Conservation (phyloP, 768 basidiomycete genomes). For the Tylopilus sp. region DNA sequence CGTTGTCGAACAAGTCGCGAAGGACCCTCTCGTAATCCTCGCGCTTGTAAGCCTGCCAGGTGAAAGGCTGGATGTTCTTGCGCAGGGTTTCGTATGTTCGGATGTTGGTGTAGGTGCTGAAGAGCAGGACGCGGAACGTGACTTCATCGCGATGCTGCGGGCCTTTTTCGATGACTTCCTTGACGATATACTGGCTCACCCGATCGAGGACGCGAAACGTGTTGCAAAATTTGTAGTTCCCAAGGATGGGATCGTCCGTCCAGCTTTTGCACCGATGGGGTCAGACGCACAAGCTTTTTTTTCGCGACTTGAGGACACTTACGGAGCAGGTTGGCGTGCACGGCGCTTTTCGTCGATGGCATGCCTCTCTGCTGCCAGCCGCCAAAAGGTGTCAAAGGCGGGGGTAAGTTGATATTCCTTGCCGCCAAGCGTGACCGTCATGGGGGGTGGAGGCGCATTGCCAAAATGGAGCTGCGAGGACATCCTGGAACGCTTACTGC, state of each 20-base stretch:
- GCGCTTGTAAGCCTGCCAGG: conserved; percentile 57
- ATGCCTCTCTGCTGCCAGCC: conserved; percentile 54
- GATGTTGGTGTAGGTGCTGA: conserved; percentile 68
- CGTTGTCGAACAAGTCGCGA: conserved; percentile 33
- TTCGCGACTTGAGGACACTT: conserved; percentile 23
- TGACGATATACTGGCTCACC: conserved; percentile 63
- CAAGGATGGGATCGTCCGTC: conserved; percentile 63
- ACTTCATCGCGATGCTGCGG: conserved; percentile 57
- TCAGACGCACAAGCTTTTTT: conserved; percentile 14
- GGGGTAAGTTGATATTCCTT: conserved; percentile 41
- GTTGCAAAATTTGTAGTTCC: conserved; percentile 62
- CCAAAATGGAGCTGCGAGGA: conserved; percentile 17
- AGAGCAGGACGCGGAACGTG: conserved; percentile 68
- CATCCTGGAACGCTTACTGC: conserved; percentile 24
- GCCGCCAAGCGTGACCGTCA: conserved; percentile 35
- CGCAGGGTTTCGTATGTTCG: conserved; percentile 67
- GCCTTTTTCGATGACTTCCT: conserved; percentile 67
- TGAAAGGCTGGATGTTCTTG: conserved; percentile 50
- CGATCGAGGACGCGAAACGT: conserved; percentile 73
- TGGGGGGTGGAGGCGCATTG: conserved; percentile 16
- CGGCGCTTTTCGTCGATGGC: conserved; percentile 54
- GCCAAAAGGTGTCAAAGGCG: conserved; percentile 61
- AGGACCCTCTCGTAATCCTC: conserved; percentile 53
- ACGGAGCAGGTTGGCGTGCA: conserved; percentile 49
- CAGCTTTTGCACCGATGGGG: conserved; percentile 42